phyloP scores from a whole-genome alignment of 129 eudicot genomes.

The Mikania micrantha region DNA sequence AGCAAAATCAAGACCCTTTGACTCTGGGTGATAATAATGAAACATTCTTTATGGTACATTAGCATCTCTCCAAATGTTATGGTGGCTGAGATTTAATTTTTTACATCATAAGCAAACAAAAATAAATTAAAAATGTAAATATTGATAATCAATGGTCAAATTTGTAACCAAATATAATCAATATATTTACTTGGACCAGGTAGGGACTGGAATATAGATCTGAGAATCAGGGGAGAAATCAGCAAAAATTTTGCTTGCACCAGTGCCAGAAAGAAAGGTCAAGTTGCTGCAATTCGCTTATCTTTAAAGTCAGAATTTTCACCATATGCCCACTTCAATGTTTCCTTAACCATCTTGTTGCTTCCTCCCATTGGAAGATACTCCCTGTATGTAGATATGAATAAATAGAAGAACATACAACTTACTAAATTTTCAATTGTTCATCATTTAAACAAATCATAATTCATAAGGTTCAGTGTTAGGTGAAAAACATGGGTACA shows the following conservation, averaged over 20 bases:
- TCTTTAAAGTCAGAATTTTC: slow-evolving; percentile 84
- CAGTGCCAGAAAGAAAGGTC: slow-evolving; percentile 96
- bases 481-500: not conserved
- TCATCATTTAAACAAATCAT: not conserved
- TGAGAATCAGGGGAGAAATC: slow-evolving; percentile 92
- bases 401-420: slow-evolving; percentile 5
- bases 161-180: not conserved
- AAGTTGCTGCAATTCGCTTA: slow-evolving; percentile 79
- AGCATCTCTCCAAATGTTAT: slow-evolving; percentile 99
- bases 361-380: slow-evolving; percentile 99
- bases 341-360: slow-evolving; percentile 66
- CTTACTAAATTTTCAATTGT: not conserved
- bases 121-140: not conserved
- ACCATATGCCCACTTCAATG: slow-evolving; percentile 85
- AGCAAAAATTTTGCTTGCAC: slow-evolving; percentile 92
- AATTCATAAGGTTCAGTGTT: not conserved
- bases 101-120: slow-evolving; percentile 21
- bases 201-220: slow-evolving; percentile 85
- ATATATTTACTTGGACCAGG: slow-evolving; percentile 84
- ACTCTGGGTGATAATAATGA: slow-evolving; percentile 80
- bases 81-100: slow-evolving; percentile 53
- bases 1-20: slow-evolving; percentile 84
- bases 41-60: slow-evolving; percentile 69
- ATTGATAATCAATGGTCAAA: not conserved
- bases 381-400: slow-evolving; percentile 47